These are phyloP conservation scores for Ascochyta fabae DNA, from an alignment of 2,329 filamentous ascomycete genomes.

Conservation along the genomic window DNA sequence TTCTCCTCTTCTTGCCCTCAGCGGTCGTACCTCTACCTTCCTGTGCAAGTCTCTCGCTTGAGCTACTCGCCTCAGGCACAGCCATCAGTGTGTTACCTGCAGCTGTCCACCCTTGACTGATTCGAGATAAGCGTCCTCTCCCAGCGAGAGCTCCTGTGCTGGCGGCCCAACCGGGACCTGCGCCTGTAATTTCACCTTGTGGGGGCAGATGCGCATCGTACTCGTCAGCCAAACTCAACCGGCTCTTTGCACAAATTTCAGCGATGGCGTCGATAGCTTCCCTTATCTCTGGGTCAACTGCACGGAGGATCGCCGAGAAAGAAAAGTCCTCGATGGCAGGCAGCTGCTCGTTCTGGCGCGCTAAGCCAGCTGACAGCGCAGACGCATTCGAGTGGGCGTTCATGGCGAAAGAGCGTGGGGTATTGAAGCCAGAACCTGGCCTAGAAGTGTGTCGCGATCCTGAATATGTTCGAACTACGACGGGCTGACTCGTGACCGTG, in stretches of 20 bases:
- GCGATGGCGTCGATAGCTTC: slow-evolving; percentile 66
- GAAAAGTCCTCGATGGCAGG: slow-evolving; percentile 61
- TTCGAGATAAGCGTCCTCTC: slow-evolving; percentile 39
- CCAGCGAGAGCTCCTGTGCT: slow-evolving; percentile 40
- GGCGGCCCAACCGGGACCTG: slow-evolving; percentile 35
- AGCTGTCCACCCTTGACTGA: slow-evolving; percentile 44
- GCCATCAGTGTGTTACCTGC: slow-evolving; percentile 52
- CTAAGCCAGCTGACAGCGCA: slow-evolving; percentile 40
- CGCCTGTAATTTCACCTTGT: slow-evolving; percentile 60
- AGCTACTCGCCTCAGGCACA: slow-evolving; percentile 57
- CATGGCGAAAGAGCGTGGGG: slow-evolving; percentile 44
- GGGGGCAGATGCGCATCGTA: slow-evolving; percentile 68
- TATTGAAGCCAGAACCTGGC: slow-evolving; percentile 40
- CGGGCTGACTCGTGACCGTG: slow-evolving; percentile 52
- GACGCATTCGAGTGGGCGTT: slow-evolving; percentile 35
- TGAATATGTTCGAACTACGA: slow-evolving; percentile 53
- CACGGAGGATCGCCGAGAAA: slow-evolving; percentile 62
- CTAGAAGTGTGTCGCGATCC: slow-evolving; percentile 44
- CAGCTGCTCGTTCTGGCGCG: slow-evolving; percentile 36
- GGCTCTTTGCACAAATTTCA: slow-evolving; percentile 67
- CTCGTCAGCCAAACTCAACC: slow-evolving; percentile 67
- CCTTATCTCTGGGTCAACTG: slow-evolving; percentile 65
- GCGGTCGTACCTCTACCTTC: slow-evolving; percentile 28
- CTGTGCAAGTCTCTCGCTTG: slow-evolving; percentile 50
- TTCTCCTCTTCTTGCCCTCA: slow-evolving; percentile 38